Evolutionary conservation across 495 filamentous ascomycete species (phyloP).

Genomic region (Haplographium delicatum): DNA sequence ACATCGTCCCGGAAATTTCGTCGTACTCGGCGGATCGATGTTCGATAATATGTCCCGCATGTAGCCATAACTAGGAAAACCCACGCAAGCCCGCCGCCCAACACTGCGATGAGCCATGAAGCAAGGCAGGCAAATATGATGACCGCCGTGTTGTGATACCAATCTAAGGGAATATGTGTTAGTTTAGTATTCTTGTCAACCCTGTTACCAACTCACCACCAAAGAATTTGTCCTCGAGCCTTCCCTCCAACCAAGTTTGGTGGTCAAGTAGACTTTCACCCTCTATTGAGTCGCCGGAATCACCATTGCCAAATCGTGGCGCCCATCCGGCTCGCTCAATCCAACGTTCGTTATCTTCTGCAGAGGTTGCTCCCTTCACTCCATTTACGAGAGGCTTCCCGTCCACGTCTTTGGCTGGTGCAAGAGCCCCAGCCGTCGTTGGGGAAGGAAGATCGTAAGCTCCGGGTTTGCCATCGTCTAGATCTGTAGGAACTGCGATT

Average conservation of each 20-base stretch:
- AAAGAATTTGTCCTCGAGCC: constrained; percentile 84
- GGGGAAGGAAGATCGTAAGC: constrained; percentile 76
- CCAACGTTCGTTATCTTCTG: constrained; percentile 58
- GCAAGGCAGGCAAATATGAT: constrained; percentile 88
- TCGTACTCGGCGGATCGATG: constrained; percentile 85
- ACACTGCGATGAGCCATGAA: constrained; percentile 82
- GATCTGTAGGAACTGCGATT: constrained; percentile 67
- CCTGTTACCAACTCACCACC: constrained; percentile 56
- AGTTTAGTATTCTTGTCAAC: constrained; percentile 10
- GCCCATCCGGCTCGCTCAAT: constrained; percentile 79
- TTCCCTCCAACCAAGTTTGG: constrained; percentile 77
- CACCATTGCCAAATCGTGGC: constrained; percentile 62
- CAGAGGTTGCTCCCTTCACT: constrained; percentile 33
- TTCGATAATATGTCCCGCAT: constrained; percentile 95
- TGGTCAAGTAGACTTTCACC: constrained; percentile 75
- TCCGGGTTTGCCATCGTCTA: constrained; percentile 62
- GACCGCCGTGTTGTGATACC: constrained; percentile 93
- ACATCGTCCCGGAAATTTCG: constrained; percentile 96
- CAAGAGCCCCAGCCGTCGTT: constrained; percentile 61
- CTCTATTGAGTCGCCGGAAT: constrained; percentile 42
- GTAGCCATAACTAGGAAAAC: constrained; percentile 85
- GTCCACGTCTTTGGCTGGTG: constrained; percentile 37
- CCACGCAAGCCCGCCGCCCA: constrained; percentile 91
- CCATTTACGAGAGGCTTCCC: constrained; percentile 40
- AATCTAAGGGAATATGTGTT: constrained; percentile 54